Evolutionary conservation across 2,329 filamentous ascomycete genomes (phyloP).

Genomic region (Fusarium penzigii): DNA sequence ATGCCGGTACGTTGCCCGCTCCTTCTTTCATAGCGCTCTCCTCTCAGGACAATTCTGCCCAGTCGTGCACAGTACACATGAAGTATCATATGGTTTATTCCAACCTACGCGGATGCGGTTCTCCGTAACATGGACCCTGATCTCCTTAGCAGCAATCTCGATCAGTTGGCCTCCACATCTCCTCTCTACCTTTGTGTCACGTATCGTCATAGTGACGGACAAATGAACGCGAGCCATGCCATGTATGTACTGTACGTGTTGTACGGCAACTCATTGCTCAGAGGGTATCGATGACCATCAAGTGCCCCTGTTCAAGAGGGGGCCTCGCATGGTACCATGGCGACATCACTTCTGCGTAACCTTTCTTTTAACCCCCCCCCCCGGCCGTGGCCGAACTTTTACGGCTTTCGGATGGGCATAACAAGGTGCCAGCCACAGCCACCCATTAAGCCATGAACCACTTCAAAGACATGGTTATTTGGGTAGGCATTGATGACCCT

Average conservation of each 20-base stretch:
- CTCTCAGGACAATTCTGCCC: too few relatives aligned
- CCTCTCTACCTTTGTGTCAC: neutral
- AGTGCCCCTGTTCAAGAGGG: conserved; percentile 14
- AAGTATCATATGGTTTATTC: neutral
- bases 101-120: conserved; percentile 13
- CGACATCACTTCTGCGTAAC: conserved; percentile 19
- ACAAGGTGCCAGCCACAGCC: too few relatives aligned
- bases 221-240: neutral
- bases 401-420: too few relatives aligned
- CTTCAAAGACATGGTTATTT: neutral
- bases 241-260: too few relatives aligned
- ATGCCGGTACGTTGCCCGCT: too few relatives aligned
- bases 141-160: conserved; percentile 33
- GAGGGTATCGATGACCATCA: neutral
- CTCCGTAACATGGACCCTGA: conserved; percentile 32
- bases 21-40: too few relatives aligned
- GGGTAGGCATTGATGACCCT: neutral
- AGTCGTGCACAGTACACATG: neutral
- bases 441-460: neutral
- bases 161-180: conserved; percentile 21
- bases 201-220: conserved; percentile 28
- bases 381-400: too few relatives aligned
- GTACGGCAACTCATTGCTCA: too few relatives aligned
- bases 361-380: neutral
- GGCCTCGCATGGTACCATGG: conserved; percentile 23